Base-by-base conservation (phyloP, 139 green algal species). In the Chlamydomonas schloesseri region DNA sequence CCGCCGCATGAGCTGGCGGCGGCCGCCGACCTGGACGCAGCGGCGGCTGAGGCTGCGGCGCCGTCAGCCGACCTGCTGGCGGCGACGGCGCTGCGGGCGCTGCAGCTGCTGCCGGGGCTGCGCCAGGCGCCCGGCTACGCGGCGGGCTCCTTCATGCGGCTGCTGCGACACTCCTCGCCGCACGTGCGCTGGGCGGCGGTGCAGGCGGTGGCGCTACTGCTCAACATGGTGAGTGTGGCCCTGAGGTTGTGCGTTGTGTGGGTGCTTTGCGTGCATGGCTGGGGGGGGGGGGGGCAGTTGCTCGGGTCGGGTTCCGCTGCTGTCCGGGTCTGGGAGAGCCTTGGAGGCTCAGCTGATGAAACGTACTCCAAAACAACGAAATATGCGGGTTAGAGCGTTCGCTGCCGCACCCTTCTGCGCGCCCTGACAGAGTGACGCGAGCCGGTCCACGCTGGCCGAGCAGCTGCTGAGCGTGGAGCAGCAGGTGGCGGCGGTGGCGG, bases 181-280 rank as follows among this genome's bases (percentile, higher is more conserved):
- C 82, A 90, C 17, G 89, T 96, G 29, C 88, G 93, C 34, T 96
- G 93, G 93, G 86, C 75, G 9, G 89, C 83, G 23, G 84, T 87
- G 33, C 73, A 91, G 1, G 91, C 85, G 34, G 68, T 94, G 11
- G 90, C 83, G 0, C 67, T 95, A 29, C 84, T 89, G 46, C 74
- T 94, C 57, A 65, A 79, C 15, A 82, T 95, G 83, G 88, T 89
- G 68, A 80, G 80, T 64, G 28, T 31, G 73, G 50, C 50, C 2
- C 9, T 13, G 53, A 13, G 53, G 53, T 13, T 58, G n/a, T n/a
- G n/a, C n/a, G n/a, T n/a, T n/a, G n/a, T n/a, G n/a, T n/a, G n/a
- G n/a, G n/a, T n/a, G n/a, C n/a, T n/a, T n/a, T n/a, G n/a, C n/a
- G n/a, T n/a, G n/a, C n/a, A n/a, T n/a, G n/a, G n/a, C n/a, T n/a